Percentiles rank a stretch among this genome's conserved stretches.
Conservation (phyloP, 805 yeast species). For the Ogataea haglerorum region DNA sequence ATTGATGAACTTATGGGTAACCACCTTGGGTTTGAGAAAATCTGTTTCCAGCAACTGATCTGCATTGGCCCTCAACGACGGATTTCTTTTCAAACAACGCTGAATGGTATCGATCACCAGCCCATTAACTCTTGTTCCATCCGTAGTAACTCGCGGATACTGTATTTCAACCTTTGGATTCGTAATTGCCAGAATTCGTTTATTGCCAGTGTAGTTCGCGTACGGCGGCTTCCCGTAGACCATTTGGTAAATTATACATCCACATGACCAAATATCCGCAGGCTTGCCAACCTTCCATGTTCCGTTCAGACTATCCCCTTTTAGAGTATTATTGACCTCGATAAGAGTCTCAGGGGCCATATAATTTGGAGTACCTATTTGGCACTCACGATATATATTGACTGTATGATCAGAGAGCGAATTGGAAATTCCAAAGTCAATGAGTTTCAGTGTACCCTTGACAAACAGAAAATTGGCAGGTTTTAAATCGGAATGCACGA, state of each 20-base stretch:
- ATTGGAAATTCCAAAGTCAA: slow-evolving; percentile 95
- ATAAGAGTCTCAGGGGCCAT: slow-evolving; percentile 96
- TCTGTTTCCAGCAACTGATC: slow-evolving; percentile 56
- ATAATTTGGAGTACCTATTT: slow-evolving; percentile 93
- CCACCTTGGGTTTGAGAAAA: slow-evolving; percentile 72
- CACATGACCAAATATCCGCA: slow-evolving; percentile 97
- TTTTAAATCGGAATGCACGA: slow-evolving; percentile 54
- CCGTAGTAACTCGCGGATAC: slow-evolving; percentile 47
- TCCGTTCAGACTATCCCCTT: slow-evolving; percentile 27
- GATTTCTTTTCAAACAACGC: slow-evolving; percentile 69
- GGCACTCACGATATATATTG: slow-evolving; percentile 84
- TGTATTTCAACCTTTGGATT: slow-evolving; percentile 72
- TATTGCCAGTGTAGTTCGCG: slow-evolving; percentile 71
- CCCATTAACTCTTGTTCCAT: slow-evolving; percentile 26
- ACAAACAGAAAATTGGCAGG: slow-evolving; percentile 77
- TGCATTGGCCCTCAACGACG: slow-evolving; percentile 61
- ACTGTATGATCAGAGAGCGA: slow-evolving; percentile 90
- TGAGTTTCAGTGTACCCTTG: slow-evolving; percentile 77
- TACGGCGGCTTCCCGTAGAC: slow-evolving; percentile 91
- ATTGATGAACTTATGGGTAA: slow-evolving; percentile 60
- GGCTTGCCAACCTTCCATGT: slow-evolving; percentile 87
- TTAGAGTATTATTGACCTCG: slow-evolving; percentile 44
- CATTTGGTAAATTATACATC: slow-evolving; percentile 94
- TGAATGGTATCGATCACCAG: slow-evolving; percentile 64
- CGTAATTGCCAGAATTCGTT: slow-evolving; percentile 78